Conservation (phyloP, 108 stramenopile genomes). For the Aurantiochytrium sp. region DNA sequence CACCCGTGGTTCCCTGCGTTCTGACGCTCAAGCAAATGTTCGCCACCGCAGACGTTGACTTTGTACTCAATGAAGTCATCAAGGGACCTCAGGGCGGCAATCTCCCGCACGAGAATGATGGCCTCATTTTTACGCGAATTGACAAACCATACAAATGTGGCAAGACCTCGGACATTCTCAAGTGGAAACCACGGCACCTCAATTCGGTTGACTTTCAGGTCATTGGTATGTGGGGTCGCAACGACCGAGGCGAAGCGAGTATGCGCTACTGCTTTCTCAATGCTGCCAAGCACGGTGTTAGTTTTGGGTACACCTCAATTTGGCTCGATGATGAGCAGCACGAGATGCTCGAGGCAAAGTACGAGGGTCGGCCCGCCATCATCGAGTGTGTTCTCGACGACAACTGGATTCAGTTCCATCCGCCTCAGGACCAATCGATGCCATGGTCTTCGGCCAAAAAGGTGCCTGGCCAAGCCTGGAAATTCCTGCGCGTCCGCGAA, state of each 20-base stretch:
- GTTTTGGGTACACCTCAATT: background rate
- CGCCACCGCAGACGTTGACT: background rate
- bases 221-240: background rate
- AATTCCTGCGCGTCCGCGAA: background rate
- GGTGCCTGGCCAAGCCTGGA: background rate
- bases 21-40: conserved; percentile 12
- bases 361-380: background rate
- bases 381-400: conserved; percentile 13
- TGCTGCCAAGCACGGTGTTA: background rate
- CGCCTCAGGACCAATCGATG: background rate
- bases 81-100: background rate
- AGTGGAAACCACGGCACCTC: conserved; percentile 4
- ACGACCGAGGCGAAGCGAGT: background rate
- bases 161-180: background rate
- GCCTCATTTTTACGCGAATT: background rate
- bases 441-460: background rate
- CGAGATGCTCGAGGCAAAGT: background rate
- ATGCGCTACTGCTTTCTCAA: background rate
- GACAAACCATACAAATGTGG: background rate
- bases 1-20: background rate
- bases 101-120: background rate
- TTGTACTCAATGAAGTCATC: background rate
- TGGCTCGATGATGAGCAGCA: background rate
- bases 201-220: background rate
- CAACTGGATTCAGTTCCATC: background rate